Evolutionary conservation across 768 basidiomycete species (phyloP), one percentile per base, ranked within the genome.

Genomic region (Favolaschia claudopus): DNA sequence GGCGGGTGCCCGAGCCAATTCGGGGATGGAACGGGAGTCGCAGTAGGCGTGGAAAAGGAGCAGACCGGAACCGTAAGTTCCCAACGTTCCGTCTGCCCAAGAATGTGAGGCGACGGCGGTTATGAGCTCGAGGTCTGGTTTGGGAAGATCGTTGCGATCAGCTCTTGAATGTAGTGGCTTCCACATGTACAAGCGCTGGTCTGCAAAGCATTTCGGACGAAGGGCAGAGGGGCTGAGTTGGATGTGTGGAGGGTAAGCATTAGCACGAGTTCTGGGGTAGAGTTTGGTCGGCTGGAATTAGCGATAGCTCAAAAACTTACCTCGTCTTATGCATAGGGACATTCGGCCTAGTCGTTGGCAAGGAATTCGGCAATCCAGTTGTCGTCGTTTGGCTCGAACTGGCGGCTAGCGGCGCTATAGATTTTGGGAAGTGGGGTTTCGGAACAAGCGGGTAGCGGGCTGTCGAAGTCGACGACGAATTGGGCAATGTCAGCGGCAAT

Each of bases 11-110:
- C 58, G 28, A 1, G 24, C 8, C 2, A 0, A 0, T 5, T 59
- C 50, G 4, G 43, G 22, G 1, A 48, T 29, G 4, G 13, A 13
- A 0, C 38, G 15, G 0, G 4, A 4, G 46, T 74, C 71, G 40
- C 71, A 72, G 51, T 66, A 70, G 8, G 53, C 38, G 42, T 73
- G 72, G 51, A 48, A 75, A 5, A 60, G 32, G 1, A 69, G 60
- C 0, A 75, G 63, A 2, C 72, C 74, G 0, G 72, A 37, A 7
- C 71, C 69, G 33, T 74, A 73, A 0, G 67, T 62, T 8, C 52
- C 58, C 2, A 47, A 19, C 1, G 73, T 70, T 4, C 49, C 52
- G 0, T 46, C 43, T 0, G 52, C 57, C 64, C 60, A 69, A 12
- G 46, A 38, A 7, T 29, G 7, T 1, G 51, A 12, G 0, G 68